These are phyloP conservation scores for Elasticomyces elasticus DNA, from an alignment of 495 filamentous ascomycete species.

Conservation along the genomic window DNA sequence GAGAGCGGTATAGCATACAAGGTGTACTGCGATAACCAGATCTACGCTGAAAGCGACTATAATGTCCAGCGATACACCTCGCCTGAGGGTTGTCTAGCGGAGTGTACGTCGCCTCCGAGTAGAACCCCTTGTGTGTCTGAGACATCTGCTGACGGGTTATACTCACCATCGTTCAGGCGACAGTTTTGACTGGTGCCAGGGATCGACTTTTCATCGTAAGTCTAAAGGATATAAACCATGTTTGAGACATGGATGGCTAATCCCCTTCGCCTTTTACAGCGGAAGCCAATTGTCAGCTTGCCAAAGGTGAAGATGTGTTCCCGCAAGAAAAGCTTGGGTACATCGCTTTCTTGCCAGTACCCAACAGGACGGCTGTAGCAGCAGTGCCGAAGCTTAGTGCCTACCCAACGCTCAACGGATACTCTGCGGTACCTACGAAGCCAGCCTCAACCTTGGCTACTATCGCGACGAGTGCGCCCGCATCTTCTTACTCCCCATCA, in stretches of 20 bases:
- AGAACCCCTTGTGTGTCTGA: too few species aligned
- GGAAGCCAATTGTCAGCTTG: slow-evolving; percentile 11
- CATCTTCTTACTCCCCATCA: background rate
- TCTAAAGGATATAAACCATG: too few species aligned
- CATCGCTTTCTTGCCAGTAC: slow-evolving; percentile 12
- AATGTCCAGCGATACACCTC: slow-evolving; percentile 1
- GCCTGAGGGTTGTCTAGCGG: slow-evolving; percentile 3
- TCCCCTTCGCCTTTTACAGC: too few species aligned
- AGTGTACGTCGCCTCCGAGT: too few species aligned
- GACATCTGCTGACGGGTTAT: too few species aligned
- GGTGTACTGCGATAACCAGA: slow-evolving; percentile 9
- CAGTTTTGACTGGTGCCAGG: slow-evolving; percentile 9
- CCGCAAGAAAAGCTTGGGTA: slow-evolving; percentile 6
- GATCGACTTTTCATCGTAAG: slow-evolving; percentile 4
- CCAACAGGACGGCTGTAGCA: background rate
- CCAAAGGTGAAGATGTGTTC: slow-evolving; percentile 8
- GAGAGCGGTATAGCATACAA: background rate
- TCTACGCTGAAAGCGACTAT: slow-evolving; percentile 7
- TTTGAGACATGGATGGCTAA: too few species aligned
- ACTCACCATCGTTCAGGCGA: too few species aligned
- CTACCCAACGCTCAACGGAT: background rate
- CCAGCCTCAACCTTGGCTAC: background rate
- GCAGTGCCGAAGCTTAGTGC: background rate
- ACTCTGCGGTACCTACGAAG: background rate
- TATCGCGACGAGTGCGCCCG: background rate